Evolutionary conservation across 192 early-diverging fungal species (phyloP), one percentile per base, ranked within the genome.

Genomic region (Podila horticola): DNA sequence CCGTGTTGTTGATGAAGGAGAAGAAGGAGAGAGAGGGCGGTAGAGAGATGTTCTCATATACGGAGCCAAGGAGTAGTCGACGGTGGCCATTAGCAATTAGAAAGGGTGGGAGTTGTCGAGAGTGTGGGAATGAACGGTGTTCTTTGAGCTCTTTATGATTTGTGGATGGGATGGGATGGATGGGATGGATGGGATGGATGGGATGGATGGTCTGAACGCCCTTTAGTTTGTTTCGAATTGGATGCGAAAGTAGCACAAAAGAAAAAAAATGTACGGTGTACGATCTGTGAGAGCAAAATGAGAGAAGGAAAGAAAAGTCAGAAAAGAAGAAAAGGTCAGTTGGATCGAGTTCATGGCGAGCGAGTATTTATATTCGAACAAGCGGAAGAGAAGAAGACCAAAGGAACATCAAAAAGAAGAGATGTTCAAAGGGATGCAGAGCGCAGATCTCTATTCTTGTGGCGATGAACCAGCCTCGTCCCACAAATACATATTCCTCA

Each of bases 41-140:
- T 55, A 55, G 22, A 55, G 1, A 6, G 52, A 55, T 55, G 52
- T 24, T n/a, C n/a, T 55, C n/a, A 55, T 55, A 26, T 55, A 55
- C 1, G 52, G 52, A 55, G 52, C 52, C 52, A 26, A 55, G 52
- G 52, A 55, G 52, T 55, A 55, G 52, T 26, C 52, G n/a, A 55
- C 52, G 12, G 52, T 55, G 52, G 52, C 20, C 20, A 26, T 55
- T 9, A 52, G 17, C 19, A 52, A 52, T 17, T 52, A n/a, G 20
- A 26, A 10, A 22, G 52, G 6, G 52, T 55, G 20, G 50, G 17
- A 52, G 50, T 52, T 52, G 50, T 52, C 17, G 50, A 52, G 50
- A 22, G 52, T 55, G 52, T 55, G 24, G n/a, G 20, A 22, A 17
- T 22, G 24, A 12, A 10, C 0, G 52, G 20, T 52, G 50, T n/a